phyloP scores from a whole-genome alignment of 371 early-diverging fungal species.

The Lichtheimia corymbifera region DNA sequence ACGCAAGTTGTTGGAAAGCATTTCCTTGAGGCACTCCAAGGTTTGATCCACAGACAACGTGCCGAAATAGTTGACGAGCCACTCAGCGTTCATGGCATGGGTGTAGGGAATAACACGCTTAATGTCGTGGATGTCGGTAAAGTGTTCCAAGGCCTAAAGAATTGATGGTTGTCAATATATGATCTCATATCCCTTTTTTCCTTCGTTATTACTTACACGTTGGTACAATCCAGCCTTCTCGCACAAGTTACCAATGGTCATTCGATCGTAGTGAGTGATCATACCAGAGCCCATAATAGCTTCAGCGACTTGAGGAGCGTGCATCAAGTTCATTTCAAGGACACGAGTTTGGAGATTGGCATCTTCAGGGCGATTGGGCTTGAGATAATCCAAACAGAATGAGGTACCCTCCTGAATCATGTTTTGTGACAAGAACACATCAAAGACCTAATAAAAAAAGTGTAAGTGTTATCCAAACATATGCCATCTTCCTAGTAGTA shows the following conservation, averaged over 20 bases:
- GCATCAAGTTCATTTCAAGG: constrained; percentile 96
- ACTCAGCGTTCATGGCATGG: constrained; percentile 83
- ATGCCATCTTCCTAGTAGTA: background rate
- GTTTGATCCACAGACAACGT: constrained; percentile 92
- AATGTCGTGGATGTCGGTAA: constrained; percentile 94
- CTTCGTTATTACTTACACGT: constrained; percentile 45
- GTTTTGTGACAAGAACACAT: constrained; percentile 88
- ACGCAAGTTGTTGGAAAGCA: constrained; percentile 82
- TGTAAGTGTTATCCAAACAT: background rate
- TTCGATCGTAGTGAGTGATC: constrained; percentile 94
- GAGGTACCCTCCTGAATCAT: constrained; percentile 96
- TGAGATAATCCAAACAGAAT: constrained; percentile 93
- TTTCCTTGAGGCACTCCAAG: constrained; percentile 90
- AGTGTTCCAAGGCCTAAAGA: constrained; percentile 89
- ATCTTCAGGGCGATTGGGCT: constrained; percentile 89
- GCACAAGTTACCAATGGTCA: constrained; percentile 88
- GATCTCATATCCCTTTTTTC: background rate
- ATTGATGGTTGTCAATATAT: background rate
- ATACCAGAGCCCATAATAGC: constrained; percentile 94
- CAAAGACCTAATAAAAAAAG: constrained; percentile 50
- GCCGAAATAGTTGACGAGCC: constrained; percentile 91
- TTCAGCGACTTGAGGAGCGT: constrained; percentile 98
- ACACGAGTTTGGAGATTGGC: constrained; percentile 93
- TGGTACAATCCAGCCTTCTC: constrained; percentile 97
- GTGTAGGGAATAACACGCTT: constrained; percentile 94